phyloP scores from a whole-genome alignment of 768 basidiomycete species.

The Tulasnella sp. region DNA sequence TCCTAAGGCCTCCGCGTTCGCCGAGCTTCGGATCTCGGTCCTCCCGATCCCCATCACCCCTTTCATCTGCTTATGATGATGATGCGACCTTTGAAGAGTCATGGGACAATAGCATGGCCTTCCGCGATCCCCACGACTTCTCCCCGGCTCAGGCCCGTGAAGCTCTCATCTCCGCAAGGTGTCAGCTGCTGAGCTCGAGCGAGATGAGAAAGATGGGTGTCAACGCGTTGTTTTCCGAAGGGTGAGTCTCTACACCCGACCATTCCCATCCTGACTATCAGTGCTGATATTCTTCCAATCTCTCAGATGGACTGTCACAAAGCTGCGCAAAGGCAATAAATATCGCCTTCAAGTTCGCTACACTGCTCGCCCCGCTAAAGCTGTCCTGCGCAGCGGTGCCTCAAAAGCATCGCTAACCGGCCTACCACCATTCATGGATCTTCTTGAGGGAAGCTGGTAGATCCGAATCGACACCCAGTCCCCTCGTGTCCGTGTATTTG shows the following conservation, averaged over 20 bases:
- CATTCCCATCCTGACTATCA: background rate
- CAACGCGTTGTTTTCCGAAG: conserved; percentile 25
- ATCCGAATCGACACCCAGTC: background rate
- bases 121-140: conserved; percentile 25
- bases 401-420: conserved; percentile 9
- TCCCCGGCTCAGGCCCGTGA: conserved; percentile 24
- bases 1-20: conserved; percentile 14
- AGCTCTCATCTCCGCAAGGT: conserved; percentile 22
- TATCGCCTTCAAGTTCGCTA: conserved; percentile 20
- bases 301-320: conserved; percentile 17
- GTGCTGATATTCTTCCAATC: background rate
- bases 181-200: conserved; percentile 19
- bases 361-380: conserved; percentile 21
- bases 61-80: background rate
- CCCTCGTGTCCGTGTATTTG: background rate
- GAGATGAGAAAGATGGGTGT: conserved; percentile 25
- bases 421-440: conserved; percentile 25
- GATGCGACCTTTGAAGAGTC: background rate
- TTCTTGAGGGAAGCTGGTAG: conserved; percentile 19
- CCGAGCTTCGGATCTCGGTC: conserved; percentile 19
- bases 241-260: conserved; percentile 8
- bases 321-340: conserved; percentile 21
- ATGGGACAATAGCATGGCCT: background rate
- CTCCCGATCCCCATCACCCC: conserved; percentile 8
- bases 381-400: conserved; percentile 18